phyloP scores from a whole-genome alignment of 129 eudicot genomes.

The Cynara cardunculus region DNA sequence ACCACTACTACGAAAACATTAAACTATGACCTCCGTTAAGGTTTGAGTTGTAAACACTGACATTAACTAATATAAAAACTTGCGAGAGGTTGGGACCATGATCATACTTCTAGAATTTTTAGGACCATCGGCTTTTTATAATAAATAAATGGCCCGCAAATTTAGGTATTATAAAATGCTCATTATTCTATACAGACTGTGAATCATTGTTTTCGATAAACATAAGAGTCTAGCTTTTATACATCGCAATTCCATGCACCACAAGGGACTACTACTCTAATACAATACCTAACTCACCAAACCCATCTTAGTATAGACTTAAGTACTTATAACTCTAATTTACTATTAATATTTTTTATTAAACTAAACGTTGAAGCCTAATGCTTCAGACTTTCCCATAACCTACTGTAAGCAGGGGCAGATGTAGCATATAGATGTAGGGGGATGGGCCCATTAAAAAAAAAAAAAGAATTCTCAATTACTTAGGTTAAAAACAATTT shows the following conservation, averaged over 20 bases:
- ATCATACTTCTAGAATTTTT: background rate
- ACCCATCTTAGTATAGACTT: background rate
- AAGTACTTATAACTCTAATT: no score
- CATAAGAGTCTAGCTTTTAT: background rate
- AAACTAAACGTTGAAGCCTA: background rate
- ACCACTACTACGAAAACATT: background rate
- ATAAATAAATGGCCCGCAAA: background rate
- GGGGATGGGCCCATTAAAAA: no score
- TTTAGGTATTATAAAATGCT: background rate
- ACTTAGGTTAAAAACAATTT: no score
- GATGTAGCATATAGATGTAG: no score
- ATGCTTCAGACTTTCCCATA: background rate
- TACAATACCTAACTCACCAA: background rate
- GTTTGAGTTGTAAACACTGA: background rate
- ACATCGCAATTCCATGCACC: background rate
- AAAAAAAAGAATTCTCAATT: no score
- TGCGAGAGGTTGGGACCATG: background rate
- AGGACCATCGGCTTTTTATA: background rate
- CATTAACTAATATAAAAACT: background rate
- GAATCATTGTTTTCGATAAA: background rate
- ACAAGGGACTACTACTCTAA: background rate
- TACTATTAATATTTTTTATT: no score
- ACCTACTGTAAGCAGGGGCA: background rate
- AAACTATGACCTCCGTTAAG: background rate
- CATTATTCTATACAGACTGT: background rate